Percentiles rank a stretch among this genome's conserved stretches.
phyloP scores from a whole-genome alignment of 2,329 filamentous ascomycete species.

The Keithomyces neogunnii region DNA sequence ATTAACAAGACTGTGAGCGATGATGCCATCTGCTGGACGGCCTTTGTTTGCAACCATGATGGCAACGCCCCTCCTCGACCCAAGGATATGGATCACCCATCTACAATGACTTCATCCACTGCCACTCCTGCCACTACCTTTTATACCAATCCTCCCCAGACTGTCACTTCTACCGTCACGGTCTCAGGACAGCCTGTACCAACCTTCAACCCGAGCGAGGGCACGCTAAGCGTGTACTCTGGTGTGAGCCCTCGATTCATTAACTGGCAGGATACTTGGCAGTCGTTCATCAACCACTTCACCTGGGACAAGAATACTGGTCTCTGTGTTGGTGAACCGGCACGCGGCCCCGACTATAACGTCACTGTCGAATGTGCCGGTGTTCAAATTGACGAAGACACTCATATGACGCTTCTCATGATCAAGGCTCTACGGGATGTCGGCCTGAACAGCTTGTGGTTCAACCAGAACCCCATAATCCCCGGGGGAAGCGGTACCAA shows the following conservation, averaged over 20 bases:
- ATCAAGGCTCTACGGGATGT: constrained; percentile 30
- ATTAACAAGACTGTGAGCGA: constrained; percentile 29
- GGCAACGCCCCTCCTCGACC: constrained; percentile 23
- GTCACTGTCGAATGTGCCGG: constrained; percentile 29
- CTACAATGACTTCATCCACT: constrained; percentile 22
- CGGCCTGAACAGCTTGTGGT: constrained; percentile 29
- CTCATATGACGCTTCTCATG: constrained; percentile 29
- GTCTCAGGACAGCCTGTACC: constrained; percentile 20
- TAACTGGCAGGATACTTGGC: constrained; percentile 30
- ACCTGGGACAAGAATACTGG: constrained; percentile 30
- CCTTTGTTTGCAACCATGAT: constrained; percentile 32
- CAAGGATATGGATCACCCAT: constrained; percentile 26
- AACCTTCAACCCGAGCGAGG: constrained; percentile 19
- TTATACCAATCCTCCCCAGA: constrained; percentile 20
- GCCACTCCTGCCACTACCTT: constrained; percentile 24
- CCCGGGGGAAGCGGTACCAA: constrained; percentile 22
- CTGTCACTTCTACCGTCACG: constrained; percentile 12
- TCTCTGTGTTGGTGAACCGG: constrained; percentile 22
- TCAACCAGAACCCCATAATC: constrained; percentile 30
- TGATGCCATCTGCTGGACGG: constrained; percentile 30
- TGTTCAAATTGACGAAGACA: constrained; percentile 28
- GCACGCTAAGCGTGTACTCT: constrained; percentile 22
- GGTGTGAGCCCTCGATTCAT: constrained; percentile 29
- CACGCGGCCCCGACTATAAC: constrained; percentile 25
- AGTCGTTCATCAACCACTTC: constrained; percentile 30